Evolutionary conservation across 2,329 filamentous ascomycete species (phyloP).

Genomic region (Scytalidium lignicola): DNA sequence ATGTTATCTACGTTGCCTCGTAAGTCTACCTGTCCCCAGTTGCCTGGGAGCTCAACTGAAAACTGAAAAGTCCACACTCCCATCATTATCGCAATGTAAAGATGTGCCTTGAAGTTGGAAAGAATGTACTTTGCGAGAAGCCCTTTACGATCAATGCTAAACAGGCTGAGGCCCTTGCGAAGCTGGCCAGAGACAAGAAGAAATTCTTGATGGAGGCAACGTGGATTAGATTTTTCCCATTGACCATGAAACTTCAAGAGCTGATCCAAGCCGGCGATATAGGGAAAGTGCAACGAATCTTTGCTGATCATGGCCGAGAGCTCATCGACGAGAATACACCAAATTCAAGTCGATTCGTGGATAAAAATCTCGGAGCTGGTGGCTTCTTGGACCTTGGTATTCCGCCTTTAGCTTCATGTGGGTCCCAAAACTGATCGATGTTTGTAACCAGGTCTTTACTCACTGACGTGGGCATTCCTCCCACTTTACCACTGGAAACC

Average conservation of each 20-base stretch:
- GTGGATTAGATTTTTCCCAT: slow-evolving; percentile 63
- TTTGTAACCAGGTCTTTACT: slow-evolving; percentile 63
- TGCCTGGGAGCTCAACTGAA: no score
- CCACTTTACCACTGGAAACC: no score
- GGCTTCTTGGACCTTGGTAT: slow-evolving; percentile 61
- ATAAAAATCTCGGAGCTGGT: slow-evolving; percentile 59
- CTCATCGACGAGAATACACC: background rate
- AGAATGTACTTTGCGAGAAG: slow-evolving; percentile 65
- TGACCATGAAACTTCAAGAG: slow-evolving; percentile 37
- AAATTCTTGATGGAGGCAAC: slow-evolving; percentile 56
- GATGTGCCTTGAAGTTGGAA: no score
- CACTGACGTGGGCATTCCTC: slow-evolving; percentile 37
- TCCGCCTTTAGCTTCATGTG: slow-evolving; percentile 62
- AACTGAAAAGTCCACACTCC: no score
- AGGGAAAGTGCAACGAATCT: slow-evolving; percentile 34
- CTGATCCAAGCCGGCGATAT: slow-evolving; percentile 26
- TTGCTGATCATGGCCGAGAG: slow-evolving; percentile 16
- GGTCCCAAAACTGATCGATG: no score
- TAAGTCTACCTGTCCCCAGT: no score
- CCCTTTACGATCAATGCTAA: slow-evolving; percentile 62
- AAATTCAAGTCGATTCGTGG: slow-evolving; percentile 54
- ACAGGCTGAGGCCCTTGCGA: slow-evolving; percentile 53
- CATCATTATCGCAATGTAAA: no score
- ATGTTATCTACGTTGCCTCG: slow-evolving; percentile 64
- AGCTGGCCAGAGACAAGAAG: slow-evolving; percentile 50